phyloP scores from a whole-genome alignment of 306 rosid genomes.

The Cajanus cajan region DNA sequence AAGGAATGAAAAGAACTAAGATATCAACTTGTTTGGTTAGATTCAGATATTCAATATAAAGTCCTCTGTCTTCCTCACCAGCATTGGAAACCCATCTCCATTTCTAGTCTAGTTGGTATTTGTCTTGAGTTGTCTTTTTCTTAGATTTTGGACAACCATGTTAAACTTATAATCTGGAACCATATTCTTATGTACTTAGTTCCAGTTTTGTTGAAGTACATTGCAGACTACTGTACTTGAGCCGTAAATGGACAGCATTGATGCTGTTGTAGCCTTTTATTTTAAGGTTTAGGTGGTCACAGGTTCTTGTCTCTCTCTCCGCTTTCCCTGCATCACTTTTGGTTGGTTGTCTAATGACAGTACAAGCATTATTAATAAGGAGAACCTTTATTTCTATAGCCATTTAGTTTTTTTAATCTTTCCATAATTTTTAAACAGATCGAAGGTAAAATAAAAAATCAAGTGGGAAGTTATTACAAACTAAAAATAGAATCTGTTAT shows the following conservation, averaged over 20 bases:
- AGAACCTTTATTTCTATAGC: neutral
- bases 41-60: neutral
- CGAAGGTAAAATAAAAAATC: neutral
- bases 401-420: neutral
- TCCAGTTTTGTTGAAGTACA: conserved; percentile 13
- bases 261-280: neutral
- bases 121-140: too few relatives aligned
- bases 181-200: conserved; percentile 2
- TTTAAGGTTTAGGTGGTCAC: neutral
- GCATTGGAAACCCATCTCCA: neutral
- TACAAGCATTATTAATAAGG: neutral
- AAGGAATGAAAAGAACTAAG: neutral
- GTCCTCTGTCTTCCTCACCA: neutral
- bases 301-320: neutral
- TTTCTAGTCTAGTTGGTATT: neutral
- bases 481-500: neutral
- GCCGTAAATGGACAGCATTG: neutral
- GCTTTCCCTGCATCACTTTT: neutral
- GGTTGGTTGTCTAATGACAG: neutral
- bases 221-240: neutral
- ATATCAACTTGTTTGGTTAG: neutral
- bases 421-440: neutral
- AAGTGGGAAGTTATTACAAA: neutral
- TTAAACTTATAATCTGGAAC: neutral
- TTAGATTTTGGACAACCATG: neutral